phyloP scores from a whole-genome alignment of 2,329 filamentous ascomycete species.

The Neonectria faginata region DNA sequence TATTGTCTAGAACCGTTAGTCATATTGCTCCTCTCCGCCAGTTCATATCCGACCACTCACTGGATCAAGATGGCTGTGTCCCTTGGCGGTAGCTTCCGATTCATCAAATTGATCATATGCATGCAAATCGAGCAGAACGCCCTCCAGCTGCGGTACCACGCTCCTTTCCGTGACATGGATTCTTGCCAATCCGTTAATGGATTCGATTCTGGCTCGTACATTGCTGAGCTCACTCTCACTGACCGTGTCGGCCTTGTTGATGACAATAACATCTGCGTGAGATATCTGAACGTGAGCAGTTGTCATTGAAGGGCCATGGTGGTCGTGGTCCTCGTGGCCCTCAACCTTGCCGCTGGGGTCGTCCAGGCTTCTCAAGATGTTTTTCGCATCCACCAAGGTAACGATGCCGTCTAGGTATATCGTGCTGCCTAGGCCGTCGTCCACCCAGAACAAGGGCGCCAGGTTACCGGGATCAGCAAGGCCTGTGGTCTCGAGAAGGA shows the following conservation, averaged over 20 bases:
- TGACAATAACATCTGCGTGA: constrained; percentile 92
- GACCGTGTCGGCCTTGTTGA: constrained; percentile 95
- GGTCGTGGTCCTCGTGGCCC: constrained; percentile 63
- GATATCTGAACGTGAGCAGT: constrained; percentile 97
- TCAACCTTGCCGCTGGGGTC: constrained; percentile 70
- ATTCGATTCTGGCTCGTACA: constrained; percentile 77
- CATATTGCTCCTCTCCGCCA: constrained; percentile 3
- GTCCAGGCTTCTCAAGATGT: constrained; percentile 85
- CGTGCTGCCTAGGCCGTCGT: constrained; percentile 92
- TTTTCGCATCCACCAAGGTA: constrained; percentile 94
- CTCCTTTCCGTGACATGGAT: constrained; percentile 86
- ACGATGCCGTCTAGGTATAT: constrained; percentile 98
- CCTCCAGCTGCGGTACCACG: constrained; percentile 83
- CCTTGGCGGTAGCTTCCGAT: constrained; percentile 78
- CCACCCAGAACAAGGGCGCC: constrained; percentile 96
- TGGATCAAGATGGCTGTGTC: constrained; percentile 91
- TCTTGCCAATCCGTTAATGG: constrained; percentile 91
- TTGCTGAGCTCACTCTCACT: constrained; percentile 73
- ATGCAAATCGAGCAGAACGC: constrained; percentile 87
- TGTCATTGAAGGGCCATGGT: constrained; percentile 78
- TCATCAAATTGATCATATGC: constrained; percentile 87
- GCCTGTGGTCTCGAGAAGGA: constrained; percentile 94
- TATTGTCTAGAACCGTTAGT: constrained; percentile 71
- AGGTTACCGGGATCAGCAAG: constrained; percentile 96
- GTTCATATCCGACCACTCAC: constrained; percentile 59